phyloP scores from a whole-genome alignment of 768 basidiomycete species.

The Kwoniella pini region DNA sequence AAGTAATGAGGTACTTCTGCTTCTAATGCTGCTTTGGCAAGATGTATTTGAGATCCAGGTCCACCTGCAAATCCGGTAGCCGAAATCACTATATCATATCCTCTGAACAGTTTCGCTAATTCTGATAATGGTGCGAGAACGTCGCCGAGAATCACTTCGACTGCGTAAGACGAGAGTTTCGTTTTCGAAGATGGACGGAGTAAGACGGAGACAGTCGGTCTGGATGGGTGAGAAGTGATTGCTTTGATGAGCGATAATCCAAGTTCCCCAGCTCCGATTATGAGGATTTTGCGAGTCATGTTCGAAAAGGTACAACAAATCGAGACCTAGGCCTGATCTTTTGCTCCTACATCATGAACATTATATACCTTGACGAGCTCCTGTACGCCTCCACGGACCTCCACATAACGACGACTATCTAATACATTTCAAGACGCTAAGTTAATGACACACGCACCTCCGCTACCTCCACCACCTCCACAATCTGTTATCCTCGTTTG shows the following conservation, averaged over 20 bases:
- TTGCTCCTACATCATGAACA: too few species aligned
- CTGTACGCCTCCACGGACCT: too few species aligned
- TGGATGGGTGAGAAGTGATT: constrained; percentile 1
- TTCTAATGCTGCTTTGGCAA: constrained; percentile 46
- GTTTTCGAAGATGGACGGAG: constrained; percentile 11
- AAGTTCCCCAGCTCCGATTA: constrained; percentile 23
- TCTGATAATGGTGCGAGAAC: background rate
- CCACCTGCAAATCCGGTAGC: constrained; percentile 20
- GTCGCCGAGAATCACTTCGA: constrained; percentile 8
- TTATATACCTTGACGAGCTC: too few species aligned
- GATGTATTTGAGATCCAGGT: constrained; percentile 37
- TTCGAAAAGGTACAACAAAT: too few species aligned
- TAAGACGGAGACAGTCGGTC: constrained; percentile 4
- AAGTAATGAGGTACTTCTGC: constrained; percentile 49
- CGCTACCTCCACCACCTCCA: too few species aligned
- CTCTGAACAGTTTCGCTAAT: background rate
- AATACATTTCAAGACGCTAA: too few species aligned
- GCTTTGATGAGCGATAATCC: constrained; percentile 10
- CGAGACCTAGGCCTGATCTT: too few species aligned
- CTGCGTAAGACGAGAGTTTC: background rate
- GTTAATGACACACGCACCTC: too few species aligned
- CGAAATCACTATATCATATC: constrained; percentile 17
- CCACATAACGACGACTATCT: too few species aligned
- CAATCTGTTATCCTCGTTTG: too few species aligned
- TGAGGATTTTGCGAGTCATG: constrained; percentile 5